phyloP scores from a whole-genome alignment of 352 stramenopile genomes.

The Peronospora tabacina region DNA sequence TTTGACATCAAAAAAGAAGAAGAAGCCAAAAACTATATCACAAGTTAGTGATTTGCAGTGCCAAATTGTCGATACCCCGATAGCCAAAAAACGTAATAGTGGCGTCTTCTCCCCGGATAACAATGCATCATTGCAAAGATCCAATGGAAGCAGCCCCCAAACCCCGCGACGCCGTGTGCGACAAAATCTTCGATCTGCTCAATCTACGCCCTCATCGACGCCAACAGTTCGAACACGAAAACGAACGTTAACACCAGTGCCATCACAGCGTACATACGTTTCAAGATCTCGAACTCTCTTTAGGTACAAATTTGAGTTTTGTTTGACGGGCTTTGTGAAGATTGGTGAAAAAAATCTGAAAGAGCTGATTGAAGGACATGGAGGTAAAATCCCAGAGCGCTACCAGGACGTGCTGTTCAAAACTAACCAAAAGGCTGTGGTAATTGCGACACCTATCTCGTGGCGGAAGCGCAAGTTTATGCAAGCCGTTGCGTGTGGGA shows the following conservation, averaged over 20 bases:
- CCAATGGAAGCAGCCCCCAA: constrained; percentile 1
- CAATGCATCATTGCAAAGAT: constrained; percentile 5
- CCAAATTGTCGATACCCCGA: constrained; percentile 10
- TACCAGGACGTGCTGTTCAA: constrained; percentile 45
- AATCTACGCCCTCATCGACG: constrained; percentile 34
- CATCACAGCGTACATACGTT: constrained; percentile 36
- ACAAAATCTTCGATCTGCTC: constrained; percentile 15
- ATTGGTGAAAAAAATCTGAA: constrained; percentile 41
- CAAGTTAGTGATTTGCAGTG: constrained; percentile 4
- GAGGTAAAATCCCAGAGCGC: constrained; percentile 44
- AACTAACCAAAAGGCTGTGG: constrained; percentile 45
- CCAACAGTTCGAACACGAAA: constrained; percentile 44
- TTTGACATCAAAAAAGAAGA: constrained; percentile 10
- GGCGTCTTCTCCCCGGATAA: constrained; percentile 8
- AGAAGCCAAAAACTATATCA: constrained; percentile 14
- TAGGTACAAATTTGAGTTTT: constrained; percentile 72
- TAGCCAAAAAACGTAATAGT: constrained; percentile 17
- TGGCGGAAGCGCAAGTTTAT: constrained; percentile 82
- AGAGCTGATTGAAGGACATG: constrained; percentile 58
- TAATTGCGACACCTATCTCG: constrained; percentile 65
- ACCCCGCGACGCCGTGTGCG: constrained; percentile 19
- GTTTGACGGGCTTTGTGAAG: constrained; percentile 58
- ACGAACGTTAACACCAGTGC: constrained; percentile 40
- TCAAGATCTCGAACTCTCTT: constrained; percentile 56
- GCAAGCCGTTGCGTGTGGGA: constrained; percentile 68